phyloP scores from a whole-genome alignment of 768 basidiomycete species.

The Macrolepiota albuminosa region DNA sequence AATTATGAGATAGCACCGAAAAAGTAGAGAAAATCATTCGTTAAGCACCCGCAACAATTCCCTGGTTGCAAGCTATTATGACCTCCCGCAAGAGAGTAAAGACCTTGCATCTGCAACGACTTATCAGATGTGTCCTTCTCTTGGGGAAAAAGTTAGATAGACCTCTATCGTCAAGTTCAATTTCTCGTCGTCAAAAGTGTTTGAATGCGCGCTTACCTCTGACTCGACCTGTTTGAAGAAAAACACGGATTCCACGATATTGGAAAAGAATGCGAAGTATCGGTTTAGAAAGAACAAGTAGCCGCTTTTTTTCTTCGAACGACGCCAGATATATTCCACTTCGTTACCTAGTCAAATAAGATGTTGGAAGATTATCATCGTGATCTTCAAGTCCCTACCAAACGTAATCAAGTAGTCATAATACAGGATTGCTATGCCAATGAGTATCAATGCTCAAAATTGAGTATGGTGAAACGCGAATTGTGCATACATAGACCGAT shows the following conservation, averaged over 20 bases:
- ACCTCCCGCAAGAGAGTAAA: background rate
- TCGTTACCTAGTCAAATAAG: constrained; percentile 1
- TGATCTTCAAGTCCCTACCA: background rate
- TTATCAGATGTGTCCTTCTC: background rate
- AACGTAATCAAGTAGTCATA: background rate
- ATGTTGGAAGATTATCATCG: background rate
- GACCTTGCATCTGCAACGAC: background rate
- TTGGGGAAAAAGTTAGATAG: background rate
- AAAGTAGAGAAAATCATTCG: background rate
- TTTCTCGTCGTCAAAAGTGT: too few relatives aligned
- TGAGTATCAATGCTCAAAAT: background rate
- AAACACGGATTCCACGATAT: background rate
- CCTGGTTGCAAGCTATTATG: background rate
- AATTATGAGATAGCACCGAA: background rate
- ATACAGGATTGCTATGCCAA: background rate
- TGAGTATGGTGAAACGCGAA: background rate
- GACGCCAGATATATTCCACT: constrained; percentile 8
- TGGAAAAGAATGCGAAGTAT: constrained; percentile 3
- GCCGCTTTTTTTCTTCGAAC: constrained; percentile 2
- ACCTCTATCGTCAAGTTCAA: background rate
- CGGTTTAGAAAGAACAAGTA: constrained; percentile 6
- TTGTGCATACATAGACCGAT: background rate
- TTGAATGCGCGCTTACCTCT: background rate
- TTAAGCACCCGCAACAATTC: background rate
- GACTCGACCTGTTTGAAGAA: background rate